A percentile compares a stretch with the other conserved stretches of the same genome.
Evolutionary conservation across 2,329 filamentous ascomycete genomes (phyloP).

Genomic region (Sporothrix sp.): DNA sequence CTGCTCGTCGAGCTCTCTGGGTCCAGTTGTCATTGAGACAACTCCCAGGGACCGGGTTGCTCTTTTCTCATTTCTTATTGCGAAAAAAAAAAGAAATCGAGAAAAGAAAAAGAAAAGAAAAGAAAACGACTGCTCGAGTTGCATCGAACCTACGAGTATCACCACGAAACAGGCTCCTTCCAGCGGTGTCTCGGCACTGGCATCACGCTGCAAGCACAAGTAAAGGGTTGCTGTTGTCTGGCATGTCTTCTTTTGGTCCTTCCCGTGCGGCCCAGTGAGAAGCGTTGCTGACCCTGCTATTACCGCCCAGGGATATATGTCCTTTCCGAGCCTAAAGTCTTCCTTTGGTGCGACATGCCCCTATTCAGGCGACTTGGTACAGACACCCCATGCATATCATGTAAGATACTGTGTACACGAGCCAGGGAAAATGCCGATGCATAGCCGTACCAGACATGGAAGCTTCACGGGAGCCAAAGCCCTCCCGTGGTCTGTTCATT

Average conservation of each 20-base stretch:
- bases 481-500: not conserved
- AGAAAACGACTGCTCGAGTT: not conserved
- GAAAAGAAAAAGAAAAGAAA: no score
- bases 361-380: not conserved
- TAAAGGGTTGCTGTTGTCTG: no score
- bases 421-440: constrained; percentile 6
- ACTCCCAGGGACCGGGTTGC: no score
- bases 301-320: not conserved
- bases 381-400: no score
- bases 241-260: not conserved
- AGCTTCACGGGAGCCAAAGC: constrained; percentile 1
- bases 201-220: no score
- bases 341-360: constrained; percentile 6
- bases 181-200: no score
- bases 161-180: constrained; percentile 3
- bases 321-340: not conserved
- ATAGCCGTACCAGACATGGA: constrained; percentile 8
- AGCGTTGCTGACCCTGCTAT: not conserved
- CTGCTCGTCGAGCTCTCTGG: not conserved
- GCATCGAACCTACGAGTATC: constrained; percentile 1
- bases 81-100: no score
- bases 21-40: no score
- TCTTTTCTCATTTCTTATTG: no score
- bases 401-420: not conserved
- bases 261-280: constrained; percentile 1